Evolutionary conservation across 257 asterid genomes (phyloP).

Genomic region (Rauvolfia tetraphylla): DNA sequence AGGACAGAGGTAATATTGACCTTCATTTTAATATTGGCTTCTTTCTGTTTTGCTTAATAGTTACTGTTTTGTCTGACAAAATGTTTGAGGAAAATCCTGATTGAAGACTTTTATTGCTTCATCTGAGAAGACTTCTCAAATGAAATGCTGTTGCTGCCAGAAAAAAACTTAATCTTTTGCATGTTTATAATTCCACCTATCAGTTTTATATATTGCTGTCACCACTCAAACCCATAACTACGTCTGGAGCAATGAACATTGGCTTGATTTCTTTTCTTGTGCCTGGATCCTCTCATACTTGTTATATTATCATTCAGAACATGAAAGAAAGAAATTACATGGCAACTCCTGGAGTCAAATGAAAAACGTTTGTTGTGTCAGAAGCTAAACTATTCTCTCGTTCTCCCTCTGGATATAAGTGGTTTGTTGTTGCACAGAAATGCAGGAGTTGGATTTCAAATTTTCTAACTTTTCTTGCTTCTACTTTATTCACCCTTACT

Average conservation of each 20-base stretch:
- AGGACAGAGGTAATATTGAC: conserved; percentile 45
- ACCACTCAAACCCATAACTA: neutral
- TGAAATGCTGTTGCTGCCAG: neutral
- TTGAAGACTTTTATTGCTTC: neutral
- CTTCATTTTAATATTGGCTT: neutral
- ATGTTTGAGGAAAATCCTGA: neutral
- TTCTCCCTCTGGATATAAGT: neutral
- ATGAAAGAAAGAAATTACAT: neutral
- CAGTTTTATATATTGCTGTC: neutral
- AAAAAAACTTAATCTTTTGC: neutral
- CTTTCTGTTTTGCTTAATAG: neutral
- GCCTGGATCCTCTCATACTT: neutral
- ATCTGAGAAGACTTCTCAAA: neutral
- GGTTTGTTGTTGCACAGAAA: neutral
- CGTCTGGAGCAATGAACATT: neutral
- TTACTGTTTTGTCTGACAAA: neutral
- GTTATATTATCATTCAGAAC: neutral
- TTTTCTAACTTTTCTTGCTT: neutral
- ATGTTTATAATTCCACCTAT: neutral
- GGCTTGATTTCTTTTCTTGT: neutral
- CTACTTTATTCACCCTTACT: neutral
- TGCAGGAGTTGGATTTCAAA: neutral
- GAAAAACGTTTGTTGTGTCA: neutral
- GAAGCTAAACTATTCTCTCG: too few species aligned
- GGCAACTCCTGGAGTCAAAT: neutral